These are phyloP conservation scores for Colletotrichum sp. DNA, from an alignment of 2,329 filamentous ascomycete genomes.

Conservation along the genomic window DNA sequence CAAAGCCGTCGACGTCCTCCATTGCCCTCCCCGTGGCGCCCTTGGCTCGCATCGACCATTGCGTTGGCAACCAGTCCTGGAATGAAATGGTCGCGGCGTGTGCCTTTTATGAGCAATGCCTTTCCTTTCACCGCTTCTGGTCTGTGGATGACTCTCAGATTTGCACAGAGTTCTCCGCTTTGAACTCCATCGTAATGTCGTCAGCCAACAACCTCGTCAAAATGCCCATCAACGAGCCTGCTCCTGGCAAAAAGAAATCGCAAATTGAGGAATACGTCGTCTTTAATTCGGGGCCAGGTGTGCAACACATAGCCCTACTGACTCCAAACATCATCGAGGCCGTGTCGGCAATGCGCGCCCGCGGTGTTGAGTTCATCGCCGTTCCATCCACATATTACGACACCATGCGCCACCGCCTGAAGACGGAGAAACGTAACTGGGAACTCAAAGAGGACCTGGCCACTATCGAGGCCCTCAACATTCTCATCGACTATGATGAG, in stretches of 20 bases:
- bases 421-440: conserved; percentile 63
- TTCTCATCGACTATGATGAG: conserved; percentile 95
- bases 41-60: conserved; percentile 87
- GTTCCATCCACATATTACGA: conserved; percentile 89
- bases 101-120: conserved; percentile 81
- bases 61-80: conserved; percentile 97
- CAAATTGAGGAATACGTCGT: conserved; percentile 95
- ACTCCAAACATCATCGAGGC: conserved; percentile 79
- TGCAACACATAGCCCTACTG: conserved; percentile 91
- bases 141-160: conserved; percentile 93
- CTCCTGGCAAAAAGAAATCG: conserved; percentile 84
- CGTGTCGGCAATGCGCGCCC: conserved; percentile 79
- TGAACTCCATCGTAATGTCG: conserved; percentile 90
- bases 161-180: conserved; percentile 88
- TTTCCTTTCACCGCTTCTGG: conserved; percentile 98
- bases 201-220: conserved; percentile 86
- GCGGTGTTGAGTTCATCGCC: conserved; percentile 91
- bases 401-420: conserved; percentile 74
- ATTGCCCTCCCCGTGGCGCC: conserved; percentile 64
- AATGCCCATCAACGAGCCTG: conserved; percentile 98
- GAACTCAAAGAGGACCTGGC: conserved; percentile 81
- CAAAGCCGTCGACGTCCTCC: conserved; percentile 41
- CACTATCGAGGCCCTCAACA: conserved; percentile 76
- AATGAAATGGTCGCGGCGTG: conserved; percentile 76
- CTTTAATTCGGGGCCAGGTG: conserved; percentile 88